Evolutionary conservation across 2,329 filamentous ascomycete genomes (phyloP).

Genomic region (Canariomyces notabilis): DNA sequence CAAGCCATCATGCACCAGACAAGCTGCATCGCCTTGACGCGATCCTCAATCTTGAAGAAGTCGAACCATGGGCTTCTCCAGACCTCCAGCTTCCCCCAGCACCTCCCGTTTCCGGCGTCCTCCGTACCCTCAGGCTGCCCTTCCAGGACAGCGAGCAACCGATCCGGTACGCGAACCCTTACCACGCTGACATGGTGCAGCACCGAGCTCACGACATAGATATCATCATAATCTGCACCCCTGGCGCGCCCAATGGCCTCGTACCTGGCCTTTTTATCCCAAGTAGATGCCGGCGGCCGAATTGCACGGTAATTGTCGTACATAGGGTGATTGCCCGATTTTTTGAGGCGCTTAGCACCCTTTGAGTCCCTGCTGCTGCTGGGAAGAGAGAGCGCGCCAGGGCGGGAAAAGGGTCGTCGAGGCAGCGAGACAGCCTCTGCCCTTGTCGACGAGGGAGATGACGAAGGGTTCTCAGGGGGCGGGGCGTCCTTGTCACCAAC

Average conservation of each 20-base stretch:
- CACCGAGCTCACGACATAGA: constrained; percentile 56
- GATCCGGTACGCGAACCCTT: constrained; percentile 52
- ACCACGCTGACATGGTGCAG: constrained; percentile 59
- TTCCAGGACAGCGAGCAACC: constrained; percentile 48
- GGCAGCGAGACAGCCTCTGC: constrained; percentile 1
- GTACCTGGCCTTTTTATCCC: constrained; percentile 58
- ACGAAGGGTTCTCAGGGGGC: constrained; percentile 16
- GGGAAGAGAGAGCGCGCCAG: constrained; percentile 9
- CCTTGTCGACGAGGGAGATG: not conserved
- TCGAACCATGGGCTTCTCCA: constrained; percentile 60
- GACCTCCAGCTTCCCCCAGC: constrained; percentile 50
- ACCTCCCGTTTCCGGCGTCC: constrained; percentile 32
- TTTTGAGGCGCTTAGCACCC: constrained; percentile 45
- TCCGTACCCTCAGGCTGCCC: constrained; percentile 36
- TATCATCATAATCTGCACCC: constrained; percentile 50
- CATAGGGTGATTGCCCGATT: constrained; percentile 40
- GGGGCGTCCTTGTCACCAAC: constrained; percentile 43
- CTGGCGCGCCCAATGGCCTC: constrained; percentile 48
- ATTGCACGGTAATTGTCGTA: constrained; percentile 63
- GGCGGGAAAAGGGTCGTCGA: constrained; percentile 5
- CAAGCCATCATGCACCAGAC: constrained; percentile 58
- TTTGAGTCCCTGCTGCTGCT: constrained; percentile 15
- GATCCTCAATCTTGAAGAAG: constrained; percentile 49
- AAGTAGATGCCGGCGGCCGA: constrained; percentile 50
- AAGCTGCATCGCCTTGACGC: constrained; percentile 51